phyloP scores from a whole-genome alignment of 2,329 filamentous ascomycete genomes.

The Ceratocystis lukuohia region DNA sequence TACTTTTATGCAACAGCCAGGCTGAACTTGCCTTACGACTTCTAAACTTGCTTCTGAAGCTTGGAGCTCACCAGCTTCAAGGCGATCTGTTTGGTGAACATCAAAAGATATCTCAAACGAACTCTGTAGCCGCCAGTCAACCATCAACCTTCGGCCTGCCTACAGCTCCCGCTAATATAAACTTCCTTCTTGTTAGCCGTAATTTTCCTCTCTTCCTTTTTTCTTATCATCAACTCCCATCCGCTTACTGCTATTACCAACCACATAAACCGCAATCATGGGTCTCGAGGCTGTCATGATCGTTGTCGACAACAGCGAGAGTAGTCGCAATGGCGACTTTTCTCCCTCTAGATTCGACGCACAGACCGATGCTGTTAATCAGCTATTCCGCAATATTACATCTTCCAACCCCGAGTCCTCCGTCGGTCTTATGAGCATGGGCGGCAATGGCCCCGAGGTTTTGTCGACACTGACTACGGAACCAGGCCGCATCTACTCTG shows the following conservation, averaged over 20 bases:
- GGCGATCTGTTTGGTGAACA: conserved; percentile 18
- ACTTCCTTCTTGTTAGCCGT: background rate
- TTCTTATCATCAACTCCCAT: background rate
- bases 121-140: background rate
- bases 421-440: conserved; percentile 98
- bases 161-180: background rate
- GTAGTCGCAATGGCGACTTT: conserved; percentile 88
- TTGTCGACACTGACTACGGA: conserved; percentile 93
- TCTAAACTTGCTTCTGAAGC: conserved; percentile 13
- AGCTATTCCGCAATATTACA: conserved; percentile 92
- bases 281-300: conserved; percentile 99
- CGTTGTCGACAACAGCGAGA: conserved; percentile 98
- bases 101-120: conserved; percentile 6
- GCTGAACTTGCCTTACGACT: conserved; percentile 19
- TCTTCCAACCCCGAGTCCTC: conserved; percentile 92
- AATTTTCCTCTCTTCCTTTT: background rate
- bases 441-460: conserved; percentile 91
- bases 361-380: conserved; percentile 85
- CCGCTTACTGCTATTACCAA: conserved; percentile 10
- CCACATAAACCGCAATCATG: conserved; percentile 51
- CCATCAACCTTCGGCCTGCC: background rate
- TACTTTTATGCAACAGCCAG: conserved; percentile 5
- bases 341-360: conserved; percentile 91
- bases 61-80: conserved; percentile 13
- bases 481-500: conserved; percentile 87